phyloP scores from a whole-genome alignment of 2,329 filamentous ascomycete genomes.

The Tolypocladium tropicale region DNA sequence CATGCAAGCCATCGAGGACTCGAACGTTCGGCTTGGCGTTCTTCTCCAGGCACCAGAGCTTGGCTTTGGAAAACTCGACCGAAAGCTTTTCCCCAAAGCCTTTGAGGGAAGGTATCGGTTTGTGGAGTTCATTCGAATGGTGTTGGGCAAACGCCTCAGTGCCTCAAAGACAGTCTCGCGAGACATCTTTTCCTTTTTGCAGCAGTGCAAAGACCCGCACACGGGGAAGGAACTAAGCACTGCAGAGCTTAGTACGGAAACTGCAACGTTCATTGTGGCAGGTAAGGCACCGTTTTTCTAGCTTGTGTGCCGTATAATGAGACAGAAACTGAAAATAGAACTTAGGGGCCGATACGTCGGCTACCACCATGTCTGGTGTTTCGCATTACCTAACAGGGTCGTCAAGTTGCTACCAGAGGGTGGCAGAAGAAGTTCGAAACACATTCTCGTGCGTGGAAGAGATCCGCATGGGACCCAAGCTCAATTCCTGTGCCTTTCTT shows the following conservation, averaged over 20 bases:
- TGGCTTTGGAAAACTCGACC: constrained; percentile 1
- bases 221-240: constrained; percentile 30
- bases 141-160: constrained; percentile 1
- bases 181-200: constrained; percentile 36
- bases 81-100: constrained; percentile 6
- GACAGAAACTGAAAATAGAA: background rate
- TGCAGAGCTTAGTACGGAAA: constrained; percentile 31
- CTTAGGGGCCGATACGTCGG: constrained; percentile 26
- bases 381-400: constrained; percentile 29
- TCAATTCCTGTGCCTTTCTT: constrained; percentile 26
- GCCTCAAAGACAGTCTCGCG: constrained; percentile 21
- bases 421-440: constrained; percentile 19
- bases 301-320: background rate
- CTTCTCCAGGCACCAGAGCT: constrained; percentile 6
- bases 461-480: constrained; percentile 18
- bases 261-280: constrained; percentile 25
- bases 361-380: constrained; percentile 22
- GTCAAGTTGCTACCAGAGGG: constrained; percentile 14
- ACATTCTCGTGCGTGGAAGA: constrained; percentile 21
- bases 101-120: constrained; percentile 2
- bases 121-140: constrained; percentile 5
- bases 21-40: constrained; percentile 10
- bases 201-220: constrained; percentile 34
- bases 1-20: constrained; percentile 8
- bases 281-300: constrained; percentile 1